Evolutionary conservation across 371 early-diverging fungal species (phyloP).

Genomic region (Mucor racemosus): DNA sequence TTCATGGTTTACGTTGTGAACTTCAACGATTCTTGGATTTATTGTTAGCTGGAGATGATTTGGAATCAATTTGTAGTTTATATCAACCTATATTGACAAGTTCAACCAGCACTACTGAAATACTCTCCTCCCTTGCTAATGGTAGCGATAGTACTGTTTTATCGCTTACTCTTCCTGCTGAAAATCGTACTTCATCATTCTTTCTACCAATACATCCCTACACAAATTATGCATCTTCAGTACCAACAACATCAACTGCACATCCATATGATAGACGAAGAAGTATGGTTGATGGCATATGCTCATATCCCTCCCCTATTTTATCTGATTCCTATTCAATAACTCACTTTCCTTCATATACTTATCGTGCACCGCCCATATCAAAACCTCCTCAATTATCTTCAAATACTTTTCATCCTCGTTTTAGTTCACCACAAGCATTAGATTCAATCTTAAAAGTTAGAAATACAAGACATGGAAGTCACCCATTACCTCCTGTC

Average conservation of each 20-base stretch:
- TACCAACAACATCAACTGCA: neutral
- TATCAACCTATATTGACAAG: conserved; percentile 15
- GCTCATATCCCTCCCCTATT: conserved; percentile 17
- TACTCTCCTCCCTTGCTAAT: conserved; percentile 8
- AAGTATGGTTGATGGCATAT: conserved; percentile 38
- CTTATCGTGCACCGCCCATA: conserved; percentile 13
- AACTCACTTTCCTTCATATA: conserved; percentile 8
- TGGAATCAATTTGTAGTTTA: conserved; percentile 18
- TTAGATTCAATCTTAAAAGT: conserved; percentile 24
- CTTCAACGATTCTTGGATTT: conserved; percentile 74
- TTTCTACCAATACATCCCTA: conserved; percentile 19
- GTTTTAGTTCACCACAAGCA: conserved; percentile 32
- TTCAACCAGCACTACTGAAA: conserved; percentile 4
- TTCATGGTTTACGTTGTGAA: conserved; percentile 77
- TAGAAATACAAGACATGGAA: conserved; percentile 32
- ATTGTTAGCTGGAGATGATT: conserved; percentile 40
- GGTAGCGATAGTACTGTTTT: conserved; percentile 2
- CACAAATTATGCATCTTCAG: conserved; percentile 4
- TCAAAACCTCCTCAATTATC: conserved; percentile 2
- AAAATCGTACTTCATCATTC: conserved; percentile 11
- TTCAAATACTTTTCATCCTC: conserved; percentile 18
- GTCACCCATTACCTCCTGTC: conserved; percentile 30
- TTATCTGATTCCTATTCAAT: conserved; percentile 7
- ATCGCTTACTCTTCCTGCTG: conserved; percentile 18
- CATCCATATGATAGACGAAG: conserved; percentile 33